Evolutionary conservation across 192 early-diverging fungal species (phyloP).

Genomic region (Linnemannia elongata): DNA sequence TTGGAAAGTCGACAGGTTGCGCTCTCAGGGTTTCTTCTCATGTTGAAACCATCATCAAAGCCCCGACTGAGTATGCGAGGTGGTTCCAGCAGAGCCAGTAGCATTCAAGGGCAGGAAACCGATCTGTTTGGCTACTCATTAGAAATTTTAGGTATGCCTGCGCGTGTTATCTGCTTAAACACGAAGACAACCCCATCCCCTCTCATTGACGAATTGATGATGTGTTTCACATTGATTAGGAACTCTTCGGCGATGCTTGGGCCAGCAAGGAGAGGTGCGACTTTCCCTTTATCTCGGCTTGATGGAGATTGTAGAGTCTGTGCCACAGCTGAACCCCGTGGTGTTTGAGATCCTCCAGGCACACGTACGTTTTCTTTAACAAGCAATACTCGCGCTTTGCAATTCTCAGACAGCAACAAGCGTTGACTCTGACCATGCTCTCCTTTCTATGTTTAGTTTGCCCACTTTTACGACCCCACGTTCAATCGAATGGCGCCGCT

Average conservation of each 20-base stretch:
- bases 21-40: constrained; percentile 70
- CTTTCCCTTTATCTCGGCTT: constrained; percentile 69
- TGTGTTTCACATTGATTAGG: constrained; percentile 59
- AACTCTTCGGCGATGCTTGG: constrained; percentile 75
- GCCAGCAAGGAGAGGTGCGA: constrained; percentile 76
- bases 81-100: constrained; percentile 22
- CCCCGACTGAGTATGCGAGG: constrained; percentile 21
- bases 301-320: constrained; percentile 57
- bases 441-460: constrained; percentile 36
- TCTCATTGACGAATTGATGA: background rate
- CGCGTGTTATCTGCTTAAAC: background rate
- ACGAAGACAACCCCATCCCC: background rate
- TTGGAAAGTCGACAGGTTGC: constrained; percentile 72
- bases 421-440: background rate
- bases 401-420: background rate
- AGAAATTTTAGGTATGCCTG: constrained; percentile 62
- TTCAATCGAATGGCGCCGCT: constrained; percentile 33
- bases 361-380: constrained; percentile 54
- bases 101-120: background rate
- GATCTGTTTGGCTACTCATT: constrained; percentile 44
- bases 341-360: constrained; percentile 66
- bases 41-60: constrained; percentile 57
- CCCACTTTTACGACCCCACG: constrained; percentile 44
- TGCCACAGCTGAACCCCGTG: constrained; percentile 49
- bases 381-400: background rate